phyloP scores from a whole-genome alignment of 2,329 filamentous ascomycete genomes.

The Talaromyces sp. region DNA sequence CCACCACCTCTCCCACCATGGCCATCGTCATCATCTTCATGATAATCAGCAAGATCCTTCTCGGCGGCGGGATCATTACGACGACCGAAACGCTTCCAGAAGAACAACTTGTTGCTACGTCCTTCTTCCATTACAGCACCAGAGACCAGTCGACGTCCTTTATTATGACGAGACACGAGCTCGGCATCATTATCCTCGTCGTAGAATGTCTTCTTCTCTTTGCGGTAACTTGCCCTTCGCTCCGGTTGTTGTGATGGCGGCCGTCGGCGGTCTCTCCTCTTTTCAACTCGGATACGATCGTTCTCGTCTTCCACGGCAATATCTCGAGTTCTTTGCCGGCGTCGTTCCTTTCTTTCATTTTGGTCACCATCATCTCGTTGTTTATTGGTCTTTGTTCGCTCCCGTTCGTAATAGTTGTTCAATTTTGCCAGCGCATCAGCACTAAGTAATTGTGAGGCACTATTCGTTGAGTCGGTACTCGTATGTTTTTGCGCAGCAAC shows the following conservation, averaged over 20 bases:
- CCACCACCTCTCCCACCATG: conserved; percentile 27
- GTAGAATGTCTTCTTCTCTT: conserved; percentile 22
- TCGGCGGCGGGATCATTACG: conserved; percentile 37
- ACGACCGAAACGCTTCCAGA: conserved; percentile 39
- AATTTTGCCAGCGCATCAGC: conserved; percentile 64
- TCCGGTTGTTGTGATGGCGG: neutral
- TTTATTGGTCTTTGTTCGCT: conserved; percentile 42
- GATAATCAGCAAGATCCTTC: conserved; percentile 44
- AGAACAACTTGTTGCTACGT: conserved; percentile 48
- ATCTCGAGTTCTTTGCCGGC: conserved; percentile 20
- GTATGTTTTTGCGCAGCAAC: conserved; percentile 29
- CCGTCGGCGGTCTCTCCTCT: conserved; percentile 15
- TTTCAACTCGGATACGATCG: conserved; percentile 20
- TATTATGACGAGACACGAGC: conserved; percentile 38
- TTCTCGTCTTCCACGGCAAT: conserved; percentile 7
- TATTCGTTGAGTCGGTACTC: conserved; percentile 44
- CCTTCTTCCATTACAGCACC: conserved; percentile 70
- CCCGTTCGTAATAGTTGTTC: conserved; percentile 61
- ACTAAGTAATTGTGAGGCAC: conserved; percentile 46
- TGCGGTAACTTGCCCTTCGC: neutral
- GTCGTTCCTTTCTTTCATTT: conserved; percentile 24
- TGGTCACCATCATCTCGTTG: conserved; percentile 27
- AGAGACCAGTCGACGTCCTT: conserved; percentile 65
- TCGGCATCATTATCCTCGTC: conserved; percentile 15
- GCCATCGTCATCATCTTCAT: conserved; percentile 8